Evolutionary conservation across 169 alveolate species (phyloP), one percentile per base, ranked within the genome.

Genomic region (Eimeria tenella): DNA sequence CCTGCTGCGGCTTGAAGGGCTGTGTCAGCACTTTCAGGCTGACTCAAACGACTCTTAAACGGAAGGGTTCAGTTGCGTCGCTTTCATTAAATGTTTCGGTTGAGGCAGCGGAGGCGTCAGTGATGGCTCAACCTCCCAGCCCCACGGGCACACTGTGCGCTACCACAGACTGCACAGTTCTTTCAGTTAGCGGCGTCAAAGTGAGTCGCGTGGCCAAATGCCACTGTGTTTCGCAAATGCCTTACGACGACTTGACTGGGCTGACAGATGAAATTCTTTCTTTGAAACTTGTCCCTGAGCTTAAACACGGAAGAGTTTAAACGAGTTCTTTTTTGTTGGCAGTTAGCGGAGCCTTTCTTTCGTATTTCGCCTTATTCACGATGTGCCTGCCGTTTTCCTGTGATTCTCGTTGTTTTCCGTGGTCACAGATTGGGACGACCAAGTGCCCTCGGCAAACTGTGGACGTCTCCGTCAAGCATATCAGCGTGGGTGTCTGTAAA

Each of bases 21-120:
- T 84, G 79, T 84, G 91, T 62, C 17, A 31, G 21, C 5, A 42
- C 91, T 17, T 62, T 84, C 65, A 53, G 79, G 19, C 62, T 84
- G 6, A 58, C 75, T 5, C 75, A 42, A 49, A 84, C 58, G 1
- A 62, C 62, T 11, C 58, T 52, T 53, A 84, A 62, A 25, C 56
- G 91, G 79, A 62, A 8, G 55, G 62, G 65, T 11, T 13, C 23
- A 8, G 81, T 84, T 62, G 79, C 79, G 25, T n/a, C 65, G 60
- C 63, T 60, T 2, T 31, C 60, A 31, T 25, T 84, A 53, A 52
- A 42, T 49, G 65, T 55, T 6, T 84, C 91, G 10, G 50, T 84
- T n/a, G 91, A 84, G 15, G 63, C 91, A 10, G 81, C 79, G 62
- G 91, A 84, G 62, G 91, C 91, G 6, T 75, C 91, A 62, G 91